Evolutionary conservation across 164 flowering plant species (phyloP).

Genomic region (Liquidambar formosana): DNA sequence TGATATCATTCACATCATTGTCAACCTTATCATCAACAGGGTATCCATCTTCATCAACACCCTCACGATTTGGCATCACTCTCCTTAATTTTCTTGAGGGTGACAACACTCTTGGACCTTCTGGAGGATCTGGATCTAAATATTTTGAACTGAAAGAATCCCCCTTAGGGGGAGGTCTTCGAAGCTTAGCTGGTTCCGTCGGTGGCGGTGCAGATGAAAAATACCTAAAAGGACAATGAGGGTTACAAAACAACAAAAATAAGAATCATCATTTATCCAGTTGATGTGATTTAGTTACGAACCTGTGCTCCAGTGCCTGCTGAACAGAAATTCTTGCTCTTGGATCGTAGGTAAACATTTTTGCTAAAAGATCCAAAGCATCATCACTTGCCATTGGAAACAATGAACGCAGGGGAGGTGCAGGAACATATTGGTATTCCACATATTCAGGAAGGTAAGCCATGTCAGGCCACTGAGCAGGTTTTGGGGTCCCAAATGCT

Average conservation of each 20-base stretch:
- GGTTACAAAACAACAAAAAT: constrained; percentile 6
- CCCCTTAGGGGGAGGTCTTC: constrained; percentile 80
- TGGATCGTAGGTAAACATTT: constrained; percentile 93
- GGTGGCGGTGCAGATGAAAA: constrained; percentile 86
- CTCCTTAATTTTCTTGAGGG: constrained; percentile 89
- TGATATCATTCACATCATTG: constrained; percentile 41
- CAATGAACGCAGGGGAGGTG: constrained; percentile 72
- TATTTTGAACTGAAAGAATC: constrained; percentile 53
- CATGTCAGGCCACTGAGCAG: constrained; percentile 95
- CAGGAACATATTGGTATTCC: constrained; percentile 75
- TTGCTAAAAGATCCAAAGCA: constrained; percentile 78
- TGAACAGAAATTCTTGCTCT: constrained; percentile 75
- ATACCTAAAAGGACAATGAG: constrained; percentile 50
- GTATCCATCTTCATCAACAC: constrained; percentile 43
- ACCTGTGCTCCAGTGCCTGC: constrained; percentile 96
- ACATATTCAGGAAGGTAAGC: constrained; percentile 89
- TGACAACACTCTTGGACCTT: constrained; percentile 85
- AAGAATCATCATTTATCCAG: not conserved
- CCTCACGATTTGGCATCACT: constrained; percentile 75
- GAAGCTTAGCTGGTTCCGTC: constrained; percentile 79
- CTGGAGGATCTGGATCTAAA: constrained; percentile 49
- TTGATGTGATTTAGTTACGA: not conserved
- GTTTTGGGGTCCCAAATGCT: constrained; percentile 91
- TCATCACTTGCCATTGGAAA: constrained; percentile 94
- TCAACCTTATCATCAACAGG: constrained; percentile 42